Conservation (phyloP, 2,329 filamentous ascomycete species). For the Davidsoniella virescens region DNA sequence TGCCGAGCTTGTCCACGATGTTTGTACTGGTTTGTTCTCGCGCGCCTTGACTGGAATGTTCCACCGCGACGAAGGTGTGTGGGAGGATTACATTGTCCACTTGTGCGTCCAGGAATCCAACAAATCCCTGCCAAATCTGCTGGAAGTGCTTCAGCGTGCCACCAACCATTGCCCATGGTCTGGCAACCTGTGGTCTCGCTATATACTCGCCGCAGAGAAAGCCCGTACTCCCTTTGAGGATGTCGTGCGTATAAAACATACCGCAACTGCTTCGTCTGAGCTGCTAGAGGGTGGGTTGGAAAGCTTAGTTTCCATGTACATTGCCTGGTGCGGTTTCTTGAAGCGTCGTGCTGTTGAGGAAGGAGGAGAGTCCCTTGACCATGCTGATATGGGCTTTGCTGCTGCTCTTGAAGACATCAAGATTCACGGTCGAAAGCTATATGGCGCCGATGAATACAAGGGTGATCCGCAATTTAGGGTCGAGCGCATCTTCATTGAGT, state of each 20-base stretch:
- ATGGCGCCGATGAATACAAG: slow-evolving; percentile 55
- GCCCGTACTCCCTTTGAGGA: slow-evolving; percentile 60
- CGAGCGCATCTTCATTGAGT: slow-evolving; percentile 84
- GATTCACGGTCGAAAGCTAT: slow-evolving; percentile 58
- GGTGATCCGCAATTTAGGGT: slow-evolving; percentile 83
- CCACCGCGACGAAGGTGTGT: slow-evolving; percentile 55
- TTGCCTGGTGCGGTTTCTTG: slow-evolving; percentile 87
- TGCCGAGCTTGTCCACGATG: slow-evolving; percentile 28
- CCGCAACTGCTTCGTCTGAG: slow-evolving; percentile 70
- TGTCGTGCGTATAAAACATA: slow-evolving; percentile 81
- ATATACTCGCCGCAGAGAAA: slow-evolving; percentile 70
- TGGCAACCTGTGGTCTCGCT: slow-evolving; percentile 77
- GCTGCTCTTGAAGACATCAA: slow-evolving; percentile 76
- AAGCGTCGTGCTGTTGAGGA: slow-evolving; percentile 63
- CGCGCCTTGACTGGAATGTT: slow-evolving; percentile 57
- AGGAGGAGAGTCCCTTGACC: slow-evolving; percentile 68
- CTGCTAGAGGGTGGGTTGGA: slow-evolving; percentile 76
- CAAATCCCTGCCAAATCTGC: slow-evolving; percentile 24
- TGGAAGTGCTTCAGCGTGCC: slow-evolving; percentile 63
- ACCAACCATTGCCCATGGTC: slow-evolving; percentile 90
- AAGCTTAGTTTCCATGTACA: slow-evolving; percentile 77
- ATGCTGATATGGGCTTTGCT: slow-evolving; percentile 76
- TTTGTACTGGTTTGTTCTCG: slow-evolving; percentile 55
- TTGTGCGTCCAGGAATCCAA: slow-evolving; percentile 35
- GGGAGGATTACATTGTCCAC: slow-evolving; percentile 73